Base-by-base conservation (phyloP, 176 grass and related monocot genomes). In the Cenchrus purpureus region DNA sequence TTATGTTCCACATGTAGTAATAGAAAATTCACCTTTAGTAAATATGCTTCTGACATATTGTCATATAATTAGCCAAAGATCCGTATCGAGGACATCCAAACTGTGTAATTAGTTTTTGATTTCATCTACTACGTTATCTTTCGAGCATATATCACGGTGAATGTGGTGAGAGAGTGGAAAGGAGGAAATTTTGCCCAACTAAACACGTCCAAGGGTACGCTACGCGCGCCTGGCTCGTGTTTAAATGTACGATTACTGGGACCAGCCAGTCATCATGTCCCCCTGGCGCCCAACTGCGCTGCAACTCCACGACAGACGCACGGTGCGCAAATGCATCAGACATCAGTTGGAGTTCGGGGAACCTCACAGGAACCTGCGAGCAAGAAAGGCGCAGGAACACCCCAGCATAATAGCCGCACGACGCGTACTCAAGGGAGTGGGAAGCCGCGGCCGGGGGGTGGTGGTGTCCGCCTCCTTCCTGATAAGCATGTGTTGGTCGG, bases 401-500 rank as follows among this genome's bases (percentile, higher is more conserved):
- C 31, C 31, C 31, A 32, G 31, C 31, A 25, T 32, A 32, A 32
- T 32, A 32, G 31, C 31, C 31, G 31, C 31, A 32, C 31, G 55
- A 57, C 55, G 55, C 16, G 55, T 20, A 16, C 20, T 57, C 55
- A 20, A 20, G 5, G 54, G 53, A 4, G 1, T 10, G 53, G 4
- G 53, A 17, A 15, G 1, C 14, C 2, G 68, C 44, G 44, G 5
- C 34, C 7, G 31, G 34, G 40, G 28, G 3, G 5, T 3, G 19
- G 44, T 10, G 46, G 71, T 53, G 11, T 40, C 68, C 22, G 22
- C 22, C 22, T 25, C 22, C 60, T 32, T 32, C 31, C 31, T 11
- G 53, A 65, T 54, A 2, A 11, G 48, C 25, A 51, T 22, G 58
- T 16, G 88, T 32, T 73, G 84, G 73, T 83, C 84, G 66, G 73